A percentile compares a stretch with the other conserved stretches of the same genome.
phyloP scores from a whole-genome alignment of 768 basidiomycete species.

The Agaricus subrufescens region DNA sequence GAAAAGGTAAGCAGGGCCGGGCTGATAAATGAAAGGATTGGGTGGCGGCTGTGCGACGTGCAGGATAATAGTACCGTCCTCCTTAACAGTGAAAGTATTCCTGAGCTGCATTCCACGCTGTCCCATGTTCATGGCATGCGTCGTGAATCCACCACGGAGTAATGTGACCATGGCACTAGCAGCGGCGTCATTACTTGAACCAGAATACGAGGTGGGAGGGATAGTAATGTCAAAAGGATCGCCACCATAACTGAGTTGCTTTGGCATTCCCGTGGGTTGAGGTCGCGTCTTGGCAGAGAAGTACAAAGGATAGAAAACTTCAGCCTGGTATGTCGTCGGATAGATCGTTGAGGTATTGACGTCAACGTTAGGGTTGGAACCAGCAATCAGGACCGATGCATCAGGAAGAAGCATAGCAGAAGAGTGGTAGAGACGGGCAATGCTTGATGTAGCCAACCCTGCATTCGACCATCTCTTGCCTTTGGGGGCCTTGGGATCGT shows the following conservation, averaged over 20 bases:
- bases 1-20: slow-evolving; percentile 82
- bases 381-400: slow-evolving; percentile 82
- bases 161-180: slow-evolving; percentile 73
- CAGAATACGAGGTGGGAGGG: slow-evolving; percentile 60
- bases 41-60: slow-evolving; percentile 83
- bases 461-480: slow-evolving; percentile 75
- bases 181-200: slow-evolving; percentile 64
- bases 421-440: slow-evolving; percentile 89
- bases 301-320: slow-evolving; percentile 91
- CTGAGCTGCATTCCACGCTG: slow-evolving; percentile 80
- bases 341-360: slow-evolving; percentile 55
- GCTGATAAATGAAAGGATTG: slow-evolving; percentile 82
- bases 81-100: slow-evolving; percentile 77
- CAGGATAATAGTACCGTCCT: slow-evolving; percentile 76
- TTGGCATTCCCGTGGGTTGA: slow-evolving; percentile 61
- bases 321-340: slow-evolving; percentile 77
- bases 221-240: slow-evolving; percentile 71
- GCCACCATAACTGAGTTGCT: slow-evolving; percentile 80
- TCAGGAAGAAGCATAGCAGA: slow-evolving; percentile 89
- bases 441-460: slow-evolving; percentile 54
- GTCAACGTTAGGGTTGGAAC: slow-evolving; percentile 92
- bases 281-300: slow-evolving; percentile 71
- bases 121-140: slow-evolving; percentile 87
- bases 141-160: slow-evolving; percentile 81
- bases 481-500: slow-evolving; percentile 67